phyloP scores from a whole-genome alignment of 2,329 filamentous ascomycete genomes.

The Xylariaceae sp. region DNA sequence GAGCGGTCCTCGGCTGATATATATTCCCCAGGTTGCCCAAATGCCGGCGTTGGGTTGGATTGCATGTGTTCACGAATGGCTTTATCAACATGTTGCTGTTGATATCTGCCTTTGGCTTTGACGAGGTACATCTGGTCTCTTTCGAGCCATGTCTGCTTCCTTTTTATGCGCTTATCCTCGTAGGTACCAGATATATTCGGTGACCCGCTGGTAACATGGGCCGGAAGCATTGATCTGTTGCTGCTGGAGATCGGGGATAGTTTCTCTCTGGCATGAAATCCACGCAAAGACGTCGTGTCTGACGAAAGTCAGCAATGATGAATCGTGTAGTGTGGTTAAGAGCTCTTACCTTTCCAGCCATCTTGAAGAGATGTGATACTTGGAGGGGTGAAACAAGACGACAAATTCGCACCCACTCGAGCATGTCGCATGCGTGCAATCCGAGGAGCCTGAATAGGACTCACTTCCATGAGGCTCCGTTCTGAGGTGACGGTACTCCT shows the following conservation, averaged over 20 bases:
- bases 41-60: neutral
- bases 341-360: neutral
- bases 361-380: neutral
- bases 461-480: neutral
- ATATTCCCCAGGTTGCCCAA: conserved; percentile 10
- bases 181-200: too few relatives aligned
- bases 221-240: too few relatives aligned
- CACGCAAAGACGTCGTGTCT: too few relatives aligned
- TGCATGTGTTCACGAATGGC: neutral
- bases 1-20: conserved; percentile 23
- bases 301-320: too few relatives aligned
- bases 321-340: too few relatives aligned
- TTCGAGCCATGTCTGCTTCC: too few relatives aligned
- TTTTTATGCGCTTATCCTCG: too few relatives aligned
- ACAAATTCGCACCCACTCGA: conserved; percentile 9
- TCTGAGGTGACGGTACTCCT: conserved; percentile 7
- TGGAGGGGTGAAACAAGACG: conserved; percentile 5
- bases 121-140: too few relatives aligned
- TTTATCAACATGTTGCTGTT: neutral
- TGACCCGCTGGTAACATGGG: too few relatives aligned
- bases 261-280: too few relatives aligned
- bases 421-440: conserved; percentile 4
- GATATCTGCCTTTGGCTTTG: neutral
- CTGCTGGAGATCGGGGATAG: too few relatives aligned
- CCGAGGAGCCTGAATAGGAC: conserved; percentile 6